phyloP scores from a whole-genome alignment of 805 yeast species.

The Candida germanica region DNA sequence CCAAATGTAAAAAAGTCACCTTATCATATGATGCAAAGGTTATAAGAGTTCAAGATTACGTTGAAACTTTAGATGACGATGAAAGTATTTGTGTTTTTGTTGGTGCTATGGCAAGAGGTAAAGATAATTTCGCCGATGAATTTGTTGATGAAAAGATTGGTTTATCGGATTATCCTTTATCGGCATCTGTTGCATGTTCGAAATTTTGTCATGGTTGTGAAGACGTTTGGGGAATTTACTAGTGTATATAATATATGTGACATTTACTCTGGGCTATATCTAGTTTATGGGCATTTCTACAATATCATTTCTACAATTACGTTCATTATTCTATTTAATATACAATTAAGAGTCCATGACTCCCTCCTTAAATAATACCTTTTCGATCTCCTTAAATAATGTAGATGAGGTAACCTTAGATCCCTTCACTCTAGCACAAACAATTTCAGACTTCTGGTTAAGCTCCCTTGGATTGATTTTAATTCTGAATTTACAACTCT shows the following conservation, averaged over 20 bases:
- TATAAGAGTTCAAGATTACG: conserved; percentile 84
- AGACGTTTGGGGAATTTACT: conserved; percentile 89
- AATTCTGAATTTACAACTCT: conserved; percentile 62
- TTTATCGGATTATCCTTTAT: conserved; percentile 88
- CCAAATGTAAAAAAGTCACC: conserved; percentile 91
- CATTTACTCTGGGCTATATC: too few relatives aligned
- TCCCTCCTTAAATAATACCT: conserved; percentile 62
- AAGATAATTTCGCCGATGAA: conserved; percentile 96
- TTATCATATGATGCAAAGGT: conserved; percentile 90
- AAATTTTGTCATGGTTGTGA: conserved; percentile 98
- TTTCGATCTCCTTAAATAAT: conserved; percentile 59
- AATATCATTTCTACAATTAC: too few relatives aligned
- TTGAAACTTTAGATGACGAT: conserved; percentile 71
- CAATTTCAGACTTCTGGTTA: conserved; percentile 49
- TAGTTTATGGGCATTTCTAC: too few relatives aligned
- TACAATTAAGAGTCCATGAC: conserved; percentile 39
- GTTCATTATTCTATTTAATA: neutral
- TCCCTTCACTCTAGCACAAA: conserved; percentile 63
- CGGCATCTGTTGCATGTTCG: conserved; percentile 97
- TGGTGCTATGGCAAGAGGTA: conserved; percentile 99
- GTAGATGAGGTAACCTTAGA: conserved; percentile 59
- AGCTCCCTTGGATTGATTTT: conserved; percentile 41
- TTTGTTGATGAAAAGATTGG: conserved; percentile 95
- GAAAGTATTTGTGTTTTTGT: conserved; percentile 97
- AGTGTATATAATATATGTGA: conserved; percentile 9